Base-by-base conservation (phyloP, 1,284 basidiomycete species). In the Ustilago crameri region DNA sequence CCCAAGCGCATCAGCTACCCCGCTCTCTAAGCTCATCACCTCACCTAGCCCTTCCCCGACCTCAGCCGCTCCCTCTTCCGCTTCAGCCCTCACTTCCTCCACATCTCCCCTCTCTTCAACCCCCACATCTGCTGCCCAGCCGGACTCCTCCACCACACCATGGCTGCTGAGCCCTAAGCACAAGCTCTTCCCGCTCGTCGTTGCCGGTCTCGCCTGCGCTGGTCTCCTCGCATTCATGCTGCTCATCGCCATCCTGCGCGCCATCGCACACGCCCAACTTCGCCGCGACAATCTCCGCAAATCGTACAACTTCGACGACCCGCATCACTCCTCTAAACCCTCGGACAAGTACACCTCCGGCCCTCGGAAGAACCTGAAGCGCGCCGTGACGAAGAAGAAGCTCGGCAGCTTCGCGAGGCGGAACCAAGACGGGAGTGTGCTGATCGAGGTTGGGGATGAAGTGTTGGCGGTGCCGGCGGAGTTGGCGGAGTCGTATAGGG, bases 371-470 rank as follows among this genome's bases (percentile, higher is more conserved):
- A 62, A 52, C 22, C 18, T 78, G 2, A 38, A 55, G 3, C 41
- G 74, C 3, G 74, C 74, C 3, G 41, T 78, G 18, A 76, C 74
- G 5, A 58, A 51, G 35, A 58, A 57, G 32, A 69, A 73, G 41
- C 46, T 78, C 5, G 70, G 71, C 9, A 66, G 60, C 43, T 74
- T 76, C 32, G 71, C 67, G 10, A 20, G 71, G 0, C 45, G 74
- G 9, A 59, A 56, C 2, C 51, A 58, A 24, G 66, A 76, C 20
- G 74, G 71, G 0, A 55, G 43, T 15, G 75, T 78, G 3, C 34
- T 78, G 14, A 67, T 78, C 50, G 75, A 78, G 35, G 74, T 78
- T 4, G 75, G 75, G 0, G 74, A 78, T 27, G 75, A 78, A 30
- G 75, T 78, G 37, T 70, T 76, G 27, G 66, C 74, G 1, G 75